A percentile compares a stretch with the other conserved stretches of the same genome.
These are phyloP conservation scores for Ganoderma resinaceum DNA, from an alignment of 1,284 basidiomycete genomes.

Conservation along the genomic window DNA sequence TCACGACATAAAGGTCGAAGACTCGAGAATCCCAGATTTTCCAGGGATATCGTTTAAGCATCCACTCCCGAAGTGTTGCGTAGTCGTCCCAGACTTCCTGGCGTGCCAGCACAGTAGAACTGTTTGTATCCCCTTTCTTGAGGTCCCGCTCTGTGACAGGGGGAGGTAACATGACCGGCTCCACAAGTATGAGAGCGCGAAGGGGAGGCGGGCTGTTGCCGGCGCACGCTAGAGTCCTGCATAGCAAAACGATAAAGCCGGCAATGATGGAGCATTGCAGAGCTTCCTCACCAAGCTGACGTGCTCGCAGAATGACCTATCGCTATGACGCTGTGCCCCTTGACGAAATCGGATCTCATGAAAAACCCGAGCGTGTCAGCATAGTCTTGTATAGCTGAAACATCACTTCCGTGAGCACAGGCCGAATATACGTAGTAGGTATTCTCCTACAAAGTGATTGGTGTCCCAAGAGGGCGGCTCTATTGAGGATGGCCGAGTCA, in stretches of 20 bases:
- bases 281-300: slow-evolving; percentile 13
- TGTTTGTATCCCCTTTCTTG: slow-evolving; percentile 10
- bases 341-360: slow-evolving; percentile 10
- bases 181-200: slow-evolving; percentile 18
- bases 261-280: neutral
- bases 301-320: slow-evolving; percentile 22
- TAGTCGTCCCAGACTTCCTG: neutral
- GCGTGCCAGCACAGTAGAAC: slow-evolving; percentile 1
- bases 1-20: slow-evolving; percentile 16
- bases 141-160: neutral
- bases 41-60: slow-evolving; percentile 11
- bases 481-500: slow-evolving; percentile 13
- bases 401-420: too few relatives aligned
- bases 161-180: slow-evolving; percentile 17
- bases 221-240: neutral
- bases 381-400: slow-evolving; percentile 7
- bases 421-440: neutral
- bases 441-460: slow-evolving; percentile 6
- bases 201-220: neutral
- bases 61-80: neutral
- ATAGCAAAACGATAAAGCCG: neutral
- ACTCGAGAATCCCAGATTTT: slow-evolving; percentile 22
- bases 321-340: slow-evolving; percentile 10
- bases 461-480: neutral
- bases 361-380: slow-evolving; percentile 9